Conservation (phyloP, 495 filamentous ascomycete species). For the Parathielavia appendiculata region DNA sequence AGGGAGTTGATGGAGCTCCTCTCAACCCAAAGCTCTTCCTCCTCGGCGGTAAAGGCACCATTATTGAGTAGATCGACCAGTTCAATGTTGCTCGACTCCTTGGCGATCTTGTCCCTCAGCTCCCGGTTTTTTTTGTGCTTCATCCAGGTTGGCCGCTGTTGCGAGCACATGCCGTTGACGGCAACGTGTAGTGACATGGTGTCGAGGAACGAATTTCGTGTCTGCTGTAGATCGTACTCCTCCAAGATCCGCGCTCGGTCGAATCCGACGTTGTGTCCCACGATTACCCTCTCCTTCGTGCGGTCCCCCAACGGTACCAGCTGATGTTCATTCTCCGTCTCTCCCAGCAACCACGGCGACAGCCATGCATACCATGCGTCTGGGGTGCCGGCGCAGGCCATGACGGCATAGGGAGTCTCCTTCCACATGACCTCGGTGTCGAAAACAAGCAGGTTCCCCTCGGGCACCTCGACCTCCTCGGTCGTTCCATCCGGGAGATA, state of each 20-base stretch:
- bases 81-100: slow-evolving; percentile 63
- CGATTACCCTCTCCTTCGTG: slow-evolving; percentile 62
- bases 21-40: slow-evolving; percentile 92
- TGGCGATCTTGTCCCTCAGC: slow-evolving; percentile 71
- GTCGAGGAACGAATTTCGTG: slow-evolving; percentile 83
- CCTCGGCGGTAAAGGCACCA: slow-evolving; percentile 65
- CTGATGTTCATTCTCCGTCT: slow-evolving; percentile 70
- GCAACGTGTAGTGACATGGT: slow-evolving; percentile 98
- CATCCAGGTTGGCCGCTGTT: slow-evolving; percentile 94
- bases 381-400: slow-evolving; percentile 88
- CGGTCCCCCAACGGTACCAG: slow-evolving; percentile 81
- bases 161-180: slow-evolving; percentile 98
- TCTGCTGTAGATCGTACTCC: slow-evolving; percentile 80
- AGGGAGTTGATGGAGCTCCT: slow-evolving; percentile 93
- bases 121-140: slow-evolving; percentile 88
- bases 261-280: slow-evolving; percentile 96
- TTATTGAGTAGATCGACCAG: slow-evolving; percentile 65
- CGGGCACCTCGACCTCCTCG: slow-evolving; percentile 67
- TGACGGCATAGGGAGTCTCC: slow-evolving; percentile 81
- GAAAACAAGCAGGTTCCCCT: slow-evolving; percentile 80
- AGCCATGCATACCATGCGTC: slow-evolving; percentile 96
- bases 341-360: slow-evolving; percentile 88
- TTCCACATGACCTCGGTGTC: slow-evolving; percentile 98
- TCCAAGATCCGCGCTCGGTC: slow-evolving; percentile 84
- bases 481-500: slow-evolving; percentile 68